These are phyloP conservation scores for Dimocarpus longan DNA, from an alignment of 345 rosid genomes.

Conservation along the genomic window DNA sequence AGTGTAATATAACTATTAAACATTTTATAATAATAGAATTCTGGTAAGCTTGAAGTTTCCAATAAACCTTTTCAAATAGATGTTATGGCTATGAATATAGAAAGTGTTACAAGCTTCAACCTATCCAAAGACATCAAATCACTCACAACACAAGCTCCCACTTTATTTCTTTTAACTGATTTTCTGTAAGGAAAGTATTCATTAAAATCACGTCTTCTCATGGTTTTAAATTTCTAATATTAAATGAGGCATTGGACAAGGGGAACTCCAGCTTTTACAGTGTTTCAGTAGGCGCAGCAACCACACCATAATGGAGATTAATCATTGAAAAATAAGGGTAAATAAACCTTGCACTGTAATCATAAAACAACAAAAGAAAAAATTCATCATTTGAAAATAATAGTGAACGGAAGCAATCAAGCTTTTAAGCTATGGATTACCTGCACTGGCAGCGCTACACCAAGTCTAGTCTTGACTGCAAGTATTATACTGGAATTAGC, in stretches of 20 bases:
- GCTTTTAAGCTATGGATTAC: conserved; percentile 31
- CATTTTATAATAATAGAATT: not conserved
- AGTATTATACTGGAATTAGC: conserved; percentile 88
- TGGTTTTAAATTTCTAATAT: not conserved
- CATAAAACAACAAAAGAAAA: conserved; percentile 1
- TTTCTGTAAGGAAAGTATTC: not conserved
- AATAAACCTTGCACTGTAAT: not conserved
- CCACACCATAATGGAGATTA: not conserved
- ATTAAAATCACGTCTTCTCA: not conserved
- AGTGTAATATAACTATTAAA: not conserved
- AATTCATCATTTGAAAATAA: not conserved
- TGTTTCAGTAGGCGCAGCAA: not conserved
- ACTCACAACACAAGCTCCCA: not conserved
- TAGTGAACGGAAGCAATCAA: not conserved
- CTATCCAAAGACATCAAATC: not conserved
- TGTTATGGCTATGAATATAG: not conserved
- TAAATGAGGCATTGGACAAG: not conserved
- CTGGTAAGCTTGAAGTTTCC: not conserved
- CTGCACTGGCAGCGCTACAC: conserved; percentile 88
- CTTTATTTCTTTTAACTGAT: not conserved
- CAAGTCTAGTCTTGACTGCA: conserved; percentile 81
- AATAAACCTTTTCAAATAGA: not conserved
- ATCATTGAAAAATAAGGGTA: not conserved
- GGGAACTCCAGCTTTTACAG: conserved; percentile 7
- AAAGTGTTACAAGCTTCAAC: not conserved